Percentiles rank a stretch among this genome's conserved stretches.
phyloP scores from a whole-genome alignment of 1,284 basidiomycete genomes.

The Taiwanofungus camphoratus region DNA sequence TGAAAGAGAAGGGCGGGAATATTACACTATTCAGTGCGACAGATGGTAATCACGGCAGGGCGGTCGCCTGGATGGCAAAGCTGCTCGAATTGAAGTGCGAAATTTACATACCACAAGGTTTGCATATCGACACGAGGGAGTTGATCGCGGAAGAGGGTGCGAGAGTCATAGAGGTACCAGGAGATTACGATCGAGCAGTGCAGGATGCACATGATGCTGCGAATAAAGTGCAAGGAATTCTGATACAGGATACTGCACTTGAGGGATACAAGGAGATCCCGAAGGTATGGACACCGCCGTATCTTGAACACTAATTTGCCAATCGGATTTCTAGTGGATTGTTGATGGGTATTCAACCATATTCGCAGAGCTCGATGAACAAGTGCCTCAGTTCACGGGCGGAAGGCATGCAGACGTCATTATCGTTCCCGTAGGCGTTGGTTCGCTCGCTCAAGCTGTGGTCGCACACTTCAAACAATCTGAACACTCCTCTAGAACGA shows the following conservation, averaged over 20 bases:
- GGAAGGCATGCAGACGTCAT: constrained; percentile 6
- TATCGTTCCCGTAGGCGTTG: constrained; percentile 8
- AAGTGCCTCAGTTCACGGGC: not conserved
- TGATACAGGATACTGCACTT: constrained; percentile 9
- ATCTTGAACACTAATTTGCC: not conserved
- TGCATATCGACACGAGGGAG: not conserved
- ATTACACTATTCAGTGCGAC: constrained; percentile 9
- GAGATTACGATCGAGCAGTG: constrained; percentile 8
- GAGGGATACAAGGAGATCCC: constrained; percentile 5
- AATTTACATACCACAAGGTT: constrained; percentile 4
- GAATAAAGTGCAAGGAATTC: not conserved
- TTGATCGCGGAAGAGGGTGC: constrained; percentile 8
- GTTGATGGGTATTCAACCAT: constrained; percentile 11
- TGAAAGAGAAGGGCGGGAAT: not conserved
- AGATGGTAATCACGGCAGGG: constrained; percentile 9
- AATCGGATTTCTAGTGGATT: constrained; percentile 6
- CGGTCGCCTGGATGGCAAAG: constrained; percentile 6
- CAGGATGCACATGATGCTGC: not conserved
- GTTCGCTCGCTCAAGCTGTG: constrained; percentile 10
- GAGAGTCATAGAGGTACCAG: constrained; percentile 1
- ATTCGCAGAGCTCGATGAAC: constrained; percentile 7
- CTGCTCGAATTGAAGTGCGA: constrained; percentile 3
- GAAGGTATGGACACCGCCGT: constrained; percentile 4
- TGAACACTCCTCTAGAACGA: not conserved
- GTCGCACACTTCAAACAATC: constrained; percentile 7